Conservation (phyloP, 164 flowering plant species). For the Litsea cubeba region DNA sequence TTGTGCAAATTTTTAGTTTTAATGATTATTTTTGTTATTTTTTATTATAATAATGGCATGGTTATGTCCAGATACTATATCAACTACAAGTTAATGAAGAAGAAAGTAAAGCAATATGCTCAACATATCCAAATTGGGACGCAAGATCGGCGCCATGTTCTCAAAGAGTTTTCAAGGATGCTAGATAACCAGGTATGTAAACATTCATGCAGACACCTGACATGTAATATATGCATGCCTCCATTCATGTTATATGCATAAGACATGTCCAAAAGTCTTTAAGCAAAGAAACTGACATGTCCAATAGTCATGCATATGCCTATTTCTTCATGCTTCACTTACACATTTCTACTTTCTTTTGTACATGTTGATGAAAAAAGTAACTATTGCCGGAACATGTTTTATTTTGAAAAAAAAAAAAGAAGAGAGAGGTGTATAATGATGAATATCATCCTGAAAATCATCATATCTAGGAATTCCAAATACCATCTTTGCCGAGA, state of each 20-base stretch:
- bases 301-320: no score
- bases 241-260: not conserved
- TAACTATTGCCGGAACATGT: not conserved
- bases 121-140: slow-evolving; percentile 51
- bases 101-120: slow-evolving; percentile 67
- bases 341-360: not conserved
- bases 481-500: no score
- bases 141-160: slow-evolving; percentile 43
- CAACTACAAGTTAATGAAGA: slow-evolving; percentile 79
- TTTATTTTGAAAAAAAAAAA: not conserved
- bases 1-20: not conserved
- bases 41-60: not conserved
- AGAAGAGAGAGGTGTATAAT: not conserved
- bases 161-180: slow-evolving; percentile 72
- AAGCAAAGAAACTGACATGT: no score
- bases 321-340: not conserved
- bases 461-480: no score
- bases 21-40: not conserved
- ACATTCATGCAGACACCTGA: not conserved
- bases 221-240: not conserved
- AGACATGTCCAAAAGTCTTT: no score
- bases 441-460: not conserved
- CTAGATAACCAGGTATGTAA: slow-evolving; percentile 64
- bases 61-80: slow-evolving; percentile 57
- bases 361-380: not conserved